phyloP scores from a whole-genome alignment of 768 basidiomycete genomes.

The Termitomyces sp. region DNA sequence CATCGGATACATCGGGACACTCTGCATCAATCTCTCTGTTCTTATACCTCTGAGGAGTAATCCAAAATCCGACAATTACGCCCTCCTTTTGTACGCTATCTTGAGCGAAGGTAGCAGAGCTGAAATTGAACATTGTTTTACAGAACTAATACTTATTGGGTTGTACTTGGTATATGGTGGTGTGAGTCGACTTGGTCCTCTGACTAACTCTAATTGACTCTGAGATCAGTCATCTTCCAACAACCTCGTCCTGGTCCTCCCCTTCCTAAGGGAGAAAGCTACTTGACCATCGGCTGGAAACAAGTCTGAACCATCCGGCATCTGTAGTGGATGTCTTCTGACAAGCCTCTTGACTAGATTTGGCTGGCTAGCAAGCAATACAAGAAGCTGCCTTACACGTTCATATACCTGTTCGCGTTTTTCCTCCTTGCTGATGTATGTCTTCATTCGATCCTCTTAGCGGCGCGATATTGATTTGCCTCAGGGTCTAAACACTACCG shows the following conservation, averaged over 20 bases:
- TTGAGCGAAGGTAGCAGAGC: neutral
- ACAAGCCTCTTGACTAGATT: slow-evolving; percentile 39
- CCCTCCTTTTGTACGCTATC: slow-evolving; percentile 53
- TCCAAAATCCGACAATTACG: slow-evolving; percentile 69
- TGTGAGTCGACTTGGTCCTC: slow-evolving; percentile 38
- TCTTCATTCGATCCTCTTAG: slow-evolving; percentile 3
- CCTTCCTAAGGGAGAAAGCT: slow-evolving; percentile 70
- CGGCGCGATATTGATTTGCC: neutral
- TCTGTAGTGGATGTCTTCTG: neutral
- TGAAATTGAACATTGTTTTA: neutral
- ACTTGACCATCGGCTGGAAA: slow-evolving; percentile 82
- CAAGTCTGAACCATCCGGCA: slow-evolving; percentile 29
- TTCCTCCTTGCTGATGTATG: slow-evolving; percentile 76
- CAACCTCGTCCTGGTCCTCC: slow-evolving; percentile 78
- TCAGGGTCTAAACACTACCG: slow-evolving; percentile 78
- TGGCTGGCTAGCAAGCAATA: slow-evolving; percentile 74
- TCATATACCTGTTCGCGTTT: slow-evolving; percentile 70
- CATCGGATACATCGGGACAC: slow-evolving; percentile 62
- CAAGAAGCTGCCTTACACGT: slow-evolving; percentile 74
- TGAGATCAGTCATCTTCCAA: slow-evolving; percentile 69
- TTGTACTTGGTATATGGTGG: slow-evolving; percentile 83
- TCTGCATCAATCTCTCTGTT: slow-evolving; percentile 63
- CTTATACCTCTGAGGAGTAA: slow-evolving; percentile 57
- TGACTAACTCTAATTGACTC: neutral
- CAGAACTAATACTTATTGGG: slow-evolving; percentile 73